Base-by-base conservation (phyloP, 176 grass and related monocot species). In the Paspalum vaginatum region DNA sequence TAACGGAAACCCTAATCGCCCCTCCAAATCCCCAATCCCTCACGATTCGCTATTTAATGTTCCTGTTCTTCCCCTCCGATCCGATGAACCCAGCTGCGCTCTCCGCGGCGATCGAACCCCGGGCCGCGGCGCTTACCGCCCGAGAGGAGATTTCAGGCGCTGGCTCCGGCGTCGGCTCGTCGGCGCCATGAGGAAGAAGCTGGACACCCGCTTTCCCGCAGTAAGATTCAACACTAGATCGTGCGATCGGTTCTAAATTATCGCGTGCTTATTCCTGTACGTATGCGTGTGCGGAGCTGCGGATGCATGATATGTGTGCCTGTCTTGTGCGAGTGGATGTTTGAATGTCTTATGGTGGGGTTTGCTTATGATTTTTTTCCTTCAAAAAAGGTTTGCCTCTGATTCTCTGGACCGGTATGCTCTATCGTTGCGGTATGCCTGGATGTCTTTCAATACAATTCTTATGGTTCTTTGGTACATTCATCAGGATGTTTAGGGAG, bases 161-260 rank as follows among this genome's bases (percentile, higher is more conserved):
- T 52, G 53, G 7, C 52, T 9, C 18, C 45, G 2, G 57, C 54
- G 78, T 71, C 6, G 6, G 32, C 46, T 5, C 14, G 51, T 75
- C 65, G 60, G 83, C 72, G 88, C 85, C 79, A 99, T 99, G 96
- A 99, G 90, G 86, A 99, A 95, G 92, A 99, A 99, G 81, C 86
- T 99, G n/a, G 96, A 93, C 50, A 95, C 96, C 48, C 96, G 96
- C 79, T 99, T 99, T 75, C 92, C 96, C 68, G 92, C 96, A 72
- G 96, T 99, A 77, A 68, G 61, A 6, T 74, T 44, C 26, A 1
- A 6, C 43, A 21, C 37, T 20, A 0, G 11, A 39, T 21, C 13
- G 3, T 11, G 76, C 53, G n/a, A 15, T 65, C 12, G 4, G 49
- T 53, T 51, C 45, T 14, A 55, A 13, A 25, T 13, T 61, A 2